Evolutionary conservation across 1,284 basidiomycete species (phyloP).

Genomic region (Kalmanozyma brasiliensis): DNA sequence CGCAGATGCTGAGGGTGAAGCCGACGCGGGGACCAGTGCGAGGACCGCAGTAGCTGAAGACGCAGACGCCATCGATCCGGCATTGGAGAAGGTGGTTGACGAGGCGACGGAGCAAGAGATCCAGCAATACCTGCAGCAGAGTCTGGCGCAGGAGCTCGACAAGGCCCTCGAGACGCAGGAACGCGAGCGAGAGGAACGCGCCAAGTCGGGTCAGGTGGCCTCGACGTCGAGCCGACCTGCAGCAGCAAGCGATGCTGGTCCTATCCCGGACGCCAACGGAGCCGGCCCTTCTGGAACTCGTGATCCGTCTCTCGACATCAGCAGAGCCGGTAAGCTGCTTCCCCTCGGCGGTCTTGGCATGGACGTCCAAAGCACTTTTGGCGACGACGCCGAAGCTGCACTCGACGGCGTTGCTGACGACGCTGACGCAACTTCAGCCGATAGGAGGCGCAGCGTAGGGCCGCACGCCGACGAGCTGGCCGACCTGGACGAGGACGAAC

Average conservation of each 20-base stretch:
- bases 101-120: conserved; percentile 62
- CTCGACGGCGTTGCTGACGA: conserved; percentile 19
- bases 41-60: conserved; percentile 18
- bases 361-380: conserved; percentile 43
- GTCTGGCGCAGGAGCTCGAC: conserved; percentile 52
- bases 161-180: conserved; percentile 54
- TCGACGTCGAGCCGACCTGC: not conserved
- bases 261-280: conserved; percentile 33
- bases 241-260: not conserved
- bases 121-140: conserved; percentile 52
- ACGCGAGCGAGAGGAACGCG: conserved; percentile 49
- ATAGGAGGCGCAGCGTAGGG: conserved; percentile 14
- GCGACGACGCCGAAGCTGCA: conserved; percentile 12
- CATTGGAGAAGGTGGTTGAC: conserved; percentile 57
- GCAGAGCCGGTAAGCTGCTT: conserved; percentile 41
- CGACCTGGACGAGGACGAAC: conserved; percentile 86
- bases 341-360: conserved; percentile 55
- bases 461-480: conserved; percentile 46
- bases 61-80: conserved; percentile 39
- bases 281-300: conserved; percentile 23
- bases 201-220: conserved; percentile 35
- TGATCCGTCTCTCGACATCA: conserved; percentile 34
- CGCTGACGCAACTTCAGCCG: conserved; percentile 17
- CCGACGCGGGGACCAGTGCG: conserved; percentile 38
- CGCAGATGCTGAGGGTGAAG: conserved; percentile 72